phyloP scores from a whole-genome alignment of 345 rosid species.

The Lepidium aucheri region DNA sequence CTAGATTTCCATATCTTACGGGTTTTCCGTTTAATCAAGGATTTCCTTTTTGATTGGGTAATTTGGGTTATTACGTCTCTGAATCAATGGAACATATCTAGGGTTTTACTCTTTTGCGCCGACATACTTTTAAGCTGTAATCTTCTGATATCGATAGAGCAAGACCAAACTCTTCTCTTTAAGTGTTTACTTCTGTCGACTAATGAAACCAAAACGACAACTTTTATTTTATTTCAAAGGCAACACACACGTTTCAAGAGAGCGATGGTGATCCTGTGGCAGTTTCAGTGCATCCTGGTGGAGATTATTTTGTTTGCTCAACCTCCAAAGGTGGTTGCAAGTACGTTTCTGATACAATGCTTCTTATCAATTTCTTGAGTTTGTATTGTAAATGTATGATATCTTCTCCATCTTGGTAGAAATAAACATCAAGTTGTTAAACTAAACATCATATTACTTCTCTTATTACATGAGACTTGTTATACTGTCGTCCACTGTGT shows the following conservation, averaged over 20 bases:
- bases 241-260: constrained; percentile 52
- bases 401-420: neutral
- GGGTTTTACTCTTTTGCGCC: neutral
- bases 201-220: neutral
- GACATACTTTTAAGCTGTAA: neutral
- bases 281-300: constrained; percentile 74
- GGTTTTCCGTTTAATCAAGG: neutral
- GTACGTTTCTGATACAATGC: constrained; percentile 34
- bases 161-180: neutral
- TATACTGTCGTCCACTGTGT: neutral
- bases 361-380: constrained; percentile 1
- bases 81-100: neutral
- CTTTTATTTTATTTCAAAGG: constrained; percentile 32
- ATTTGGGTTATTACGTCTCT: neutral
- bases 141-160: neutral
- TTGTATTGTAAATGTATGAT: neutral
- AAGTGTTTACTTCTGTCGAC: neutral
- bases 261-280: constrained; percentile 63
- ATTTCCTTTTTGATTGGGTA: neutral
- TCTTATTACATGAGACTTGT: neutral
- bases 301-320: constrained; percentile 75
- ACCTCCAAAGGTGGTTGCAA: constrained; percentile 78
- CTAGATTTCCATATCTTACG: neutral
- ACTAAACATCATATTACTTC: neutral
- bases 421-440: neutral